phyloP scores from a whole-genome alignment of 2,329 filamentous ascomycete genomes.

The Thelonectria discophora region DNA sequence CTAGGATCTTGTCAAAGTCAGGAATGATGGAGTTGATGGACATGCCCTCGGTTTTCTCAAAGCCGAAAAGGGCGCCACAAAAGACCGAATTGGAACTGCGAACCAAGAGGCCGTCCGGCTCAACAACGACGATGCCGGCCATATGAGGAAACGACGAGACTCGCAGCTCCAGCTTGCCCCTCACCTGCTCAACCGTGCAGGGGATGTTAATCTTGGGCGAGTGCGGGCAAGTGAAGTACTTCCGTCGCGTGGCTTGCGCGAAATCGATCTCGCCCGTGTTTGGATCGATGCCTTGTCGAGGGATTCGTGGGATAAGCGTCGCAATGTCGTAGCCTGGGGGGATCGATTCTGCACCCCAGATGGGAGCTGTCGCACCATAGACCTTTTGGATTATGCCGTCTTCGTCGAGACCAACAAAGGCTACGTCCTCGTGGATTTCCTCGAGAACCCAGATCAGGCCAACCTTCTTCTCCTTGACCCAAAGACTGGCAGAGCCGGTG shows the following conservation, averaged over 20 bases:
- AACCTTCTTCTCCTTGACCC: constrained; percentile 97
- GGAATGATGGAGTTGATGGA: constrained; percentile 84
- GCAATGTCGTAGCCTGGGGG: constrained; percentile 77
- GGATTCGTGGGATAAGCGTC: constrained; percentile 82
- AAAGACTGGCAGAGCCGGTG: constrained; percentile 91
- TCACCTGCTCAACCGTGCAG: constrained; percentile 78
- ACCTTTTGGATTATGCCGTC: constrained; percentile 76
- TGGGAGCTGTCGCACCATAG: constrained; percentile 79
- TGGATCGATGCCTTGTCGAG: constrained; percentile 75
- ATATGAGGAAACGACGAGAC: constrained; percentile 97
- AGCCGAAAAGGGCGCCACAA: constrained; percentile 89
- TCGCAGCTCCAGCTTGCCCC: constrained; percentile 75
- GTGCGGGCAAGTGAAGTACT: constrained; percentile 87
- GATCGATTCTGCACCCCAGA: constrained; percentile 81
- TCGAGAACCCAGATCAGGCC: constrained; percentile 98
- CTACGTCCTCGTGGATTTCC: constrained; percentile 95
- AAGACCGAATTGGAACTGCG: constrained; percentile 96
- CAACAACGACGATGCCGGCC: constrained; percentile 92
- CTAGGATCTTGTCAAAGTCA: constrained; percentile 83
- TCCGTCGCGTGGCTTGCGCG: constrained; percentile 73
- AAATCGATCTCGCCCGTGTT: constrained; percentile 81
- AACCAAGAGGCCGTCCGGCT: constrained; percentile 79
- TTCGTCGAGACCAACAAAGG: constrained; percentile 78
- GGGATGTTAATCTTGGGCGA: constrained; percentile 83
- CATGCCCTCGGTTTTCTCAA: constrained; percentile 83